Evolutionary conservation across 2,329 filamentous ascomycete genomes (phyloP).

Genomic region (Westerdykella sp.): DNA sequence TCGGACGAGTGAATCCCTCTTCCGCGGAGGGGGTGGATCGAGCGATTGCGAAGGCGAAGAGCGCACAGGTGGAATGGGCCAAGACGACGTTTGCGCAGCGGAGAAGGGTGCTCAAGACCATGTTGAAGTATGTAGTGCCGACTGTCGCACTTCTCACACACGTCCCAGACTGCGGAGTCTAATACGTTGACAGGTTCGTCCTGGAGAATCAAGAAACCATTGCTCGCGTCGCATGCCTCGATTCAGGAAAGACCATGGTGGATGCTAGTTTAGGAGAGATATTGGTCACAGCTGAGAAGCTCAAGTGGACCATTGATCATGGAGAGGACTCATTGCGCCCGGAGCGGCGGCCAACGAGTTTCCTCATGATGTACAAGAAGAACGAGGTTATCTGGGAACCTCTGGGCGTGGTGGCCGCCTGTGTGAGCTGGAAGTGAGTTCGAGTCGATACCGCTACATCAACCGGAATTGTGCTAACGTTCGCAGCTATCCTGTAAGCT

Average conservation of each 20-base stretch:
- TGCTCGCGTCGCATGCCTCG: slow-evolving; percentile 75
- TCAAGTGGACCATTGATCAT: slow-evolving; percentile 88
- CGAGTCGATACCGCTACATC: not conserved
- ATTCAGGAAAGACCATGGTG: slow-evolving; percentile 93
- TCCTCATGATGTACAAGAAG: slow-evolving; percentile 92
- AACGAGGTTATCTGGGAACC: slow-evolving; percentile 90
- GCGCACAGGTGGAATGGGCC: slow-evolving; percentile 72
- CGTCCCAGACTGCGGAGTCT: not conserved
- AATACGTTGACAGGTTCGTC: slow-evolving; percentile 51
- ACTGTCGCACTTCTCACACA: not conserved
- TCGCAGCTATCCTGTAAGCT: slow-evolving; percentile 40
- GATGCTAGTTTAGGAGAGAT: slow-evolving; percentile 94
- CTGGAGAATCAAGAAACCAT: slow-evolving; percentile 86
- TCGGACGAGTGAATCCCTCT: slow-evolving; percentile 72
- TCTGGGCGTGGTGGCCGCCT: slow-evolving; percentile 82
- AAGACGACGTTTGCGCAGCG: slow-evolving; percentile 71
- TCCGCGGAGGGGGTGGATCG: slow-evolving; percentile 73
- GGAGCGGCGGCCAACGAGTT: slow-evolving; percentile 72
- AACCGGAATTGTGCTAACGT: not conserved
- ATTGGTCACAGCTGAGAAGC: slow-evolving; percentile 85
- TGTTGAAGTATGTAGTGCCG: slow-evolving; percentile 54
- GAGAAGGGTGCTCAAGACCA: slow-evolving; percentile 69
- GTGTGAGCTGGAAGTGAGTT: slow-evolving; percentile 90
- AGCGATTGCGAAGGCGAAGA: slow-evolving; percentile 64
- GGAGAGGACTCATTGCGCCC: slow-evolving; percentile 74